Evolutionary conservation across 495 filamentous ascomycete genomes (phyloP).

Genomic region (Penicillium fimorum): DNA sequence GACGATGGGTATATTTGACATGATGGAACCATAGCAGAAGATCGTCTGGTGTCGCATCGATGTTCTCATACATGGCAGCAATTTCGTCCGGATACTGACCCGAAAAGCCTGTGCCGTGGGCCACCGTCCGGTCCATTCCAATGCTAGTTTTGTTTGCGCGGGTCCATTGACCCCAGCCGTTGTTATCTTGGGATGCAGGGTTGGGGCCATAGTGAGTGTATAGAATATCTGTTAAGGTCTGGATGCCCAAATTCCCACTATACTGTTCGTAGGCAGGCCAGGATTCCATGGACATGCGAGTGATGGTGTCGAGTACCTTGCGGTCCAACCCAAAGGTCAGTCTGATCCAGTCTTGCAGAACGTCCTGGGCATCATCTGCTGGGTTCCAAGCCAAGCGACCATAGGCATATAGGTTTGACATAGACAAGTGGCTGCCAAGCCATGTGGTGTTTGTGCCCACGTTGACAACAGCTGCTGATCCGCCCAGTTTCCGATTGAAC

Average conservation of each 20-base stretch:
- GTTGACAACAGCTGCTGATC: slow-evolving; percentile 67
- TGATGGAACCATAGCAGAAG: slow-evolving; percentile 76
- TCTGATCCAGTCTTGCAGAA: slow-evolving; percentile 64
- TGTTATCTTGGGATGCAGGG: slow-evolving; percentile 63
- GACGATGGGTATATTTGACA: slow-evolving; percentile 62
- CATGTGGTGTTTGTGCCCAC: slow-evolving; percentile 66
- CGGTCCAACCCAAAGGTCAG: slow-evolving; percentile 60
- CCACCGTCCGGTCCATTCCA: slow-evolving; percentile 71
- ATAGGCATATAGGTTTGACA: slow-evolving; percentile 73
- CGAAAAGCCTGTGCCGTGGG: slow-evolving; percentile 62
- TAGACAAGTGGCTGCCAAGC: slow-evolving; percentile 65
- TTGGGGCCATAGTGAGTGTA: slow-evolving; percentile 67
- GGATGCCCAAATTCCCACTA: slow-evolving; percentile 67
- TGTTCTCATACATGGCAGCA: slow-evolving; percentile 54
- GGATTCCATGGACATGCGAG: slow-evolving; percentile 63
- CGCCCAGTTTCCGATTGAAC: slow-evolving; percentile 57
- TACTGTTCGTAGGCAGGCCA: slow-evolving; percentile 73
- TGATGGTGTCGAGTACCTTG: slow-evolving; percentile 56
- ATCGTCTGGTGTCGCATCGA: slow-evolving; percentile 66
- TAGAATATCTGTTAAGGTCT: slow-evolving; percentile 67
- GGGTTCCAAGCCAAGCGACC: slow-evolving; percentile 66
- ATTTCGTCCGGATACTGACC: slow-evolving; percentile 66
- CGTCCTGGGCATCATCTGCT: slow-evolving; percentile 36
- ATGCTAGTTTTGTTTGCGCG: slow-evolving; percentile 57
- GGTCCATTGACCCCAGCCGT: slow-evolving; percentile 73